phyloP scores from a whole-genome alignment of 1,139 yeast species.

The Saccharomyces hybrid region DNA sequence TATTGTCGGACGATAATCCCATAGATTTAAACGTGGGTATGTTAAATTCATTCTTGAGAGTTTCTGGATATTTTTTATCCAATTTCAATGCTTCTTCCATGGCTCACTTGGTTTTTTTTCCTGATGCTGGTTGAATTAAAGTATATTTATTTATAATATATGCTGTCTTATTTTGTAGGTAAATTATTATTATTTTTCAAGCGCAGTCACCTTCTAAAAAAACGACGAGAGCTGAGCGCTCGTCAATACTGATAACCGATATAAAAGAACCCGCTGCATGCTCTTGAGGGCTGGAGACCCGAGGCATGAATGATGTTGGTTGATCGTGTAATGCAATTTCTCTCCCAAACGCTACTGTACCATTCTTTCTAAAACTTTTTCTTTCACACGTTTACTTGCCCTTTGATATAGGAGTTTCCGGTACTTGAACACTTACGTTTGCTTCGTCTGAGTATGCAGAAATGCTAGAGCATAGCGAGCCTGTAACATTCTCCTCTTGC shows the following conservation, averaged over 20 bases:
- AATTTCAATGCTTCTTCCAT: conserved; percentile 11
- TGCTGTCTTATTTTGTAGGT: not conserved
- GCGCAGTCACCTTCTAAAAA: not conserved
- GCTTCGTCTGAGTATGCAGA: not conserved
- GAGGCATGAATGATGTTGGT: not conserved
- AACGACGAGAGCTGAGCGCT: not conserved
- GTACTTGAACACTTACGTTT: not conserved
- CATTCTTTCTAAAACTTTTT: not conserved
- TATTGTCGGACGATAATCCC: conserved; percentile 34
- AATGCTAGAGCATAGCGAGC: not conserved
- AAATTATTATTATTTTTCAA: not conserved
- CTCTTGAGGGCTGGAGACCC: not conserved
- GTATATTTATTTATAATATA: not conserved
- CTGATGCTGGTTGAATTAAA: not conserved
- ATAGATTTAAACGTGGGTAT: conserved; percentile 54
- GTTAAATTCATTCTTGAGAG: conserved; percentile 40
- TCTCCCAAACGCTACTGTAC: not conserved
- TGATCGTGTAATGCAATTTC: not conserved
- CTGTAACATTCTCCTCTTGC: not conserved
- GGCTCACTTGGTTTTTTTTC: not conserved
- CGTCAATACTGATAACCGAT: not conserved
- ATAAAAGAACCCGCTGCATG: not conserved
- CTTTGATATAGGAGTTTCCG: not conserved
- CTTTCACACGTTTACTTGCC: not conserved
- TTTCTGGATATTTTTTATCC: conserved; percentile 32